Conservation (phyloP, 2,329 filamentous ascomycete species). For the Aureobasidium sp. region DNA sequence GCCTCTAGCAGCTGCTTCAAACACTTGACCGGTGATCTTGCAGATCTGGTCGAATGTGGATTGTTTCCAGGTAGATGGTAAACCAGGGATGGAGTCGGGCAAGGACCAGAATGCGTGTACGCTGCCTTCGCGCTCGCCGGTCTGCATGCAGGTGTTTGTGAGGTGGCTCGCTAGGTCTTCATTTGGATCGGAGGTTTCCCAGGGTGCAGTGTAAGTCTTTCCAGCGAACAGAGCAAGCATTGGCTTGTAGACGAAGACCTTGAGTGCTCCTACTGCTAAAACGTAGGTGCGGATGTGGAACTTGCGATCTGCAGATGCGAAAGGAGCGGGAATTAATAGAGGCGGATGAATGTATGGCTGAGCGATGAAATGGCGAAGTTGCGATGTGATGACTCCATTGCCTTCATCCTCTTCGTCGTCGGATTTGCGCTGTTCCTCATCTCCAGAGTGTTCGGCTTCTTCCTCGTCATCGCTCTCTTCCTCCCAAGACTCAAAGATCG, state of each 20-base stretch:
- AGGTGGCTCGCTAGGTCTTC: slow-evolving; percentile 79
- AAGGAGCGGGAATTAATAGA: slow-evolving; percentile 65
- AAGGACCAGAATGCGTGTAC: slow-evolving; percentile 83
- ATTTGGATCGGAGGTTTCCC: slow-evolving; percentile 39
- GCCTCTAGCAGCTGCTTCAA: slow-evolving; percentile 84
- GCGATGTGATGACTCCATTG: slow-evolving; percentile 79
- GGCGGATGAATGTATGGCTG: slow-evolving; percentile 96
- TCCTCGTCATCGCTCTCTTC: slow-evolving; percentile 34
- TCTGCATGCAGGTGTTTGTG: slow-evolving; percentile 95
- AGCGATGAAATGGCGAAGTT: slow-evolving; percentile 95
- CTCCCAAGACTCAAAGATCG: slow-evolving; percentile 92
- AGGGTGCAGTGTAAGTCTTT: slow-evolving; percentile 74
- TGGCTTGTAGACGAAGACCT: slow-evolving; percentile 85
- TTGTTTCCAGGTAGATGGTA: slow-evolving; percentile 54
- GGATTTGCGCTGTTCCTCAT: slow-evolving; percentile 30
- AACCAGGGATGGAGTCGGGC: slow-evolving; percentile 38
- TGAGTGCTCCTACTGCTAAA: slow-evolving; percentile 79
- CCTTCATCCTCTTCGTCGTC: slow-evolving; percentile 41
- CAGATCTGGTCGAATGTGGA: slow-evolving; percentile 80
- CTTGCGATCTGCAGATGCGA: slow-evolving; percentile 70
- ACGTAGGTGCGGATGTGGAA: slow-evolving; percentile 98
- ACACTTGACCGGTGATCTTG: slow-evolving; percentile 76
- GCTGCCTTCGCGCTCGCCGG: slow-evolving; percentile 62
- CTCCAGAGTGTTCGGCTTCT: slow-evolving; percentile 37
- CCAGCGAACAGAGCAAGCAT: slow-evolving; percentile 97